Evolutionary conservation across 2,329 filamentous ascomycete genomes (phyloP).

Genomic region (Ophiocordyceps camponoti-rufipedis): DNA sequence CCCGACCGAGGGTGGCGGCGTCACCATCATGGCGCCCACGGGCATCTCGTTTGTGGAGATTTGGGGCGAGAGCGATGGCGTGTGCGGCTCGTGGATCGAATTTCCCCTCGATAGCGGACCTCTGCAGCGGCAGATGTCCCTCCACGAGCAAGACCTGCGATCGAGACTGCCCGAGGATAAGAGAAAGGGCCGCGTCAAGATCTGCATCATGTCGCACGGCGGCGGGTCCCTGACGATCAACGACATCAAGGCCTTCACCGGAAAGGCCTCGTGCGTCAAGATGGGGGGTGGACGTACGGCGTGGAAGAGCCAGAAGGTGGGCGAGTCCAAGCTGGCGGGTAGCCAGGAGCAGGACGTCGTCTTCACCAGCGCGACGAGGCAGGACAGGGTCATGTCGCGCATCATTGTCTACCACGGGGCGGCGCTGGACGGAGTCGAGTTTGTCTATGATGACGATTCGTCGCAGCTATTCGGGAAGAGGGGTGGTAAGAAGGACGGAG

Average conservation of each 20-base stretch:
- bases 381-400: slow-evolving; percentile 55
- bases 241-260: slow-evolving; percentile 54
- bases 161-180: slow-evolving; percentile 53
- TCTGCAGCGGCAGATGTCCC: slow-evolving; percentile 51
- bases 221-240: slow-evolving; percentile 57
- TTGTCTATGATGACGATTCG: slow-evolving; percentile 75
- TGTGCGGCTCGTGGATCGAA: slow-evolving; percentile 69
- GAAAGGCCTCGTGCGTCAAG: slow-evolving; percentile 56
- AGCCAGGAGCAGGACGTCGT: slow-evolving; percentile 55
- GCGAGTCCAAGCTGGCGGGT: slow-evolving; percentile 52
- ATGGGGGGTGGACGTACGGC: slow-evolving; percentile 52
- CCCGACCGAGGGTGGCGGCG: slow-evolving; percentile 59
- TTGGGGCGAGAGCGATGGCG: slow-evolving; percentile 58
- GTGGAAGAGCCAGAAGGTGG: slow-evolving; percentile 59
- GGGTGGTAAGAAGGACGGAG: slow-evolving; percentile 50
- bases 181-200: slow-evolving; percentile 49
- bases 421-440: slow-evolving; percentile 74
- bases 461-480: slow-evolving; percentile 74
- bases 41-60: slow-evolving; percentile 79
- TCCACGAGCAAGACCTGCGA: slow-evolving; percentile 61
- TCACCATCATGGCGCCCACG: slow-evolving; percentile 60
- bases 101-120: slow-evolving; percentile 45
- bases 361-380: slow-evolving; percentile 47
- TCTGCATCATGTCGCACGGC: slow-evolving; percentile 60
- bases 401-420: slow-evolving; percentile 62